A percentile compares a stretch with the other conserved stretches of the same genome.
These are phyloP conservation scores for Cyathus striatus DNA, from an alignment of 768 basidiomycete species.

Conservation along the genomic window DNA sequence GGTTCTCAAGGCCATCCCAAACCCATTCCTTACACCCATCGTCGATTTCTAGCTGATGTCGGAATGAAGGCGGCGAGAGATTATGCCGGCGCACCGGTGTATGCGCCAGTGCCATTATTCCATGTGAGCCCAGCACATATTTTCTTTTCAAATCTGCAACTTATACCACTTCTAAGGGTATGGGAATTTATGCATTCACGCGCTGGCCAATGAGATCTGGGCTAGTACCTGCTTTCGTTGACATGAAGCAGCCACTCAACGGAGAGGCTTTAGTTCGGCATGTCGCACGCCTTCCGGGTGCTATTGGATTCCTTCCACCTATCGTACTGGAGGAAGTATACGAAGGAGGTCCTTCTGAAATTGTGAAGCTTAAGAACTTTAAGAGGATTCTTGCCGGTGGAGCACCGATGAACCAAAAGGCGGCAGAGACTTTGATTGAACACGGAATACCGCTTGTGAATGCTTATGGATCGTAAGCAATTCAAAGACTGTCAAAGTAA, in stretches of 20 bases:
- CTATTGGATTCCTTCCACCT: conserved; percentile 9
- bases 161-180: conserved; percentile 3
- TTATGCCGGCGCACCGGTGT: conserved; percentile 7
- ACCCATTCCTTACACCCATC: conserved; percentile 10
- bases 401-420: conserved; percentile 8
- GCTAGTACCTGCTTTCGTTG: conserved; percentile 6
- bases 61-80: conserved; percentile 1
- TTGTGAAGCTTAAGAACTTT: conserved; percentile 5
- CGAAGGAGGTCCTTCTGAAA: conserved; percentile 2
- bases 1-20: conserved; percentile 14
- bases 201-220: conserved; percentile 7
- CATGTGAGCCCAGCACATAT: conserved; percentile 9
- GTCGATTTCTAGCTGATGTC: conserved; percentile 6
- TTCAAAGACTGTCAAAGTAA: background rate
- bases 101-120: conserved; percentile 14
- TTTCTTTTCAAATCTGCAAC: background rate
- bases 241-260: conserved; percentile 8
- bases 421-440: conserved; percentile 6
- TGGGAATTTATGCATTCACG: conserved; percentile 8
- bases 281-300: conserved; percentile 7
- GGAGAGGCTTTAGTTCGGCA: conserved; percentile 8
- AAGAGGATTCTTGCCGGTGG: conserved; percentile 9
- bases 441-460: conserved; percentile 4
- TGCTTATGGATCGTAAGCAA: conserved; percentile 5
- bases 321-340: conserved; percentile 13